Evolutionary conservation across 805 yeast species (phyloP).

Genomic region (Candida gorgasii): DNA sequence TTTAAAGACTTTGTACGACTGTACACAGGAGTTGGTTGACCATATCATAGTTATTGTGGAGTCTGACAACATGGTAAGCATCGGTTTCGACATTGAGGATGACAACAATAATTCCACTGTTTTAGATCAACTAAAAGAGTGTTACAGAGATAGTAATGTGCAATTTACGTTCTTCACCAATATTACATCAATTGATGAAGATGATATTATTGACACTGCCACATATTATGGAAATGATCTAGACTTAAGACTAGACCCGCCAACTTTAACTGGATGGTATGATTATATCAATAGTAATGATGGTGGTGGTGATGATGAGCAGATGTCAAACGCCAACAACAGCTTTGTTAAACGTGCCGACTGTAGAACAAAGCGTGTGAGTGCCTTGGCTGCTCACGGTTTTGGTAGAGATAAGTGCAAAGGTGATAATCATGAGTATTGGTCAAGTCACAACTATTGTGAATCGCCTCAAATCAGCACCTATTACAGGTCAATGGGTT

Average conservation of each 20-base stretch:
- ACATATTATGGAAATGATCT: slow-evolving; percentile 1
- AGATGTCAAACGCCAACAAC: slow-evolving; percentile 2
- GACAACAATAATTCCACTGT: background rate
- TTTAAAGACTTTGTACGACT: slow-evolving; percentile 3
- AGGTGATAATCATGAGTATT: background rate
- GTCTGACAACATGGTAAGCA: background rate
- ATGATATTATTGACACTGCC: slow-evolving; percentile 3
- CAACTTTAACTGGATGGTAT: slow-evolving; percentile 5
- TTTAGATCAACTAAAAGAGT: background rate
- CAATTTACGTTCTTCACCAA: background rate
- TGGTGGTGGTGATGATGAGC: background rate
- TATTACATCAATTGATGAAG: slow-evolving; percentile 1
- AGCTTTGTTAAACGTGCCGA: slow-evolving; percentile 1
- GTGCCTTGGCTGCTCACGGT: slow-evolving; percentile 2
- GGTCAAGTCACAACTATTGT: slow-evolving; percentile 2
- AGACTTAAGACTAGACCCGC: slow-evolving; percentile 1
- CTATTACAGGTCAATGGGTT: slow-evolving; percentile 3
- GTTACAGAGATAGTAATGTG: slow-evolving; percentile 2
- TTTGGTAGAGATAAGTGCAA: background rate
- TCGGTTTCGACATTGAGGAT: slow-evolving; percentile 1
- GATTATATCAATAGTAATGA: background rate
- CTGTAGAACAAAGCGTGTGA: slow-evolving; percentile 2
- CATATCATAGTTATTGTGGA: slow-evolving; percentile 1
- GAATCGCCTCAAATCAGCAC: slow-evolving; percentile 2
- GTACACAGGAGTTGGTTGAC: slow-evolving; percentile 3